Evolutionary conservation across 441 rosid genomes (phyloP), one percentile per base, ranked within the genome.

Genomic region (Gossypium aridum): DNA sequence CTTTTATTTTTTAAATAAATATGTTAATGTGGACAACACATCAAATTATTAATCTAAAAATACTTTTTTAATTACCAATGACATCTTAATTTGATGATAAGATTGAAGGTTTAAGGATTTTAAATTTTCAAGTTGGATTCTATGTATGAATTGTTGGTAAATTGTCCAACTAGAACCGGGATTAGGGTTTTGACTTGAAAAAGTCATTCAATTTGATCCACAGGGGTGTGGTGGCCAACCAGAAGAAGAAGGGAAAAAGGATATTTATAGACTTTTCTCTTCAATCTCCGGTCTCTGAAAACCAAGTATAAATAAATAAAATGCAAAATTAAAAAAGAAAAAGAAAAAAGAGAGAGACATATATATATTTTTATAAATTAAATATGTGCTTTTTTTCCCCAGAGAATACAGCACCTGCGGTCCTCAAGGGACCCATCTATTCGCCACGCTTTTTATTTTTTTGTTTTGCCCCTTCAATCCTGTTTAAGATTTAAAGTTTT

Each of bases 121-220:
- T 31, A 31, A 31, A 31, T 5, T 31, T 31, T 31, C 7, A 31
- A 31, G 34, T 28, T 31, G 37, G 7, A 31, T 31, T 31, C 37
- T 31, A 31, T 31, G 7, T 31, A 31, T 31, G 37, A 5, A 31
- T 31, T 31, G 7, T 31, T 5, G 37, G 7, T 28, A 45, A 12
- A 16, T 14, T 53, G 55, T 16, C 16, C 9, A 70, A 54, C 4
- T 7, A 12, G 51, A 54, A 34, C 3, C 37, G n/a, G 49, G 62
- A 10, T n/a, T n/a, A 16, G 45, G 62, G 62, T 37, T 75, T 70
- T 71, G 77, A 80, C 68, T 80, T 76, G 80, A 34, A 62, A 64
- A 19, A 53, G 10, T 14, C 26, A 7, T 54, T 51, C 28, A 16
- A 63, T 25, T 82, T 26, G 26, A 61, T 28, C 62, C 34, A 73